Percentiles rank a stretch among this genome's conserved stretches.
Evolutionary conservation across 192 early-diverging fungal species (phyloP).

Genomic region (Backusella australiensis): DNA sequence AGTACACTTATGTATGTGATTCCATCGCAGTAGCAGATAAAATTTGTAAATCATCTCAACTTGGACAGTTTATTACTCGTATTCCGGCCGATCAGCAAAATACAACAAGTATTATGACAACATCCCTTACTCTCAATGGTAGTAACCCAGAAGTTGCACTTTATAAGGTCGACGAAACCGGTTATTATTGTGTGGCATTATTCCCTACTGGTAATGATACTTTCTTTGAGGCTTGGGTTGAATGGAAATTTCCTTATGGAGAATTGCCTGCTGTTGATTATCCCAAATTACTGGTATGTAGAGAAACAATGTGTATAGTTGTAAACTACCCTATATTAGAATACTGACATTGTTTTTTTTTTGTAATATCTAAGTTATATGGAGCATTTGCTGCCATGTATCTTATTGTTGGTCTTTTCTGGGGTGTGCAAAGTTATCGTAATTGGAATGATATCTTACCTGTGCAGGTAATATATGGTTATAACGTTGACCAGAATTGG

Average conservation of each 20-base stretch:
- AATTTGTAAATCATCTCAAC: constrained; percentile 48
- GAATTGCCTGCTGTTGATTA: constrained; percentile 82
- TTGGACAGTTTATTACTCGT: constrained; percentile 57
- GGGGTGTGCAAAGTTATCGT: constrained; percentile 75
- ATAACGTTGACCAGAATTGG: background rate
- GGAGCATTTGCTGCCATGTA: constrained; percentile 74
- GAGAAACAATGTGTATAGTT: background rate
- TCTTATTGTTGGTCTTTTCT: constrained; percentile 65
- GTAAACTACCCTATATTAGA: background rate
- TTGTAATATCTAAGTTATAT: constrained; percentile 58
- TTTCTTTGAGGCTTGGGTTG: constrained; percentile 53
- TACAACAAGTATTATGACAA: constrained; percentile 31
- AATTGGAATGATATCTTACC: constrained; percentile 89
- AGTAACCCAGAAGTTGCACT: constrained; percentile 44
- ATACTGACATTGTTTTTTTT: background rate
- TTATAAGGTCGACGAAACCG: constrained; percentile 73
- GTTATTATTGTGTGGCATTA: constrained; percentile 80
- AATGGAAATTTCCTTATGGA: constrained; percentile 81
- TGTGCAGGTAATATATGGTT: constrained; percentile 57
- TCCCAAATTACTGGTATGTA: constrained; percentile 75
- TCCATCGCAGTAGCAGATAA: constrained; percentile 48
- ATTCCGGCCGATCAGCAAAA: constrained; percentile 35
- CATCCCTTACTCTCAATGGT: constrained; percentile 29
- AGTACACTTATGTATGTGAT: constrained; percentile 49
- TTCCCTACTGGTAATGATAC: constrained; percentile 30